Evolutionary conservation across 306 rosid species (phyloP).

Genomic region (Canavalia gladiata): DNA sequence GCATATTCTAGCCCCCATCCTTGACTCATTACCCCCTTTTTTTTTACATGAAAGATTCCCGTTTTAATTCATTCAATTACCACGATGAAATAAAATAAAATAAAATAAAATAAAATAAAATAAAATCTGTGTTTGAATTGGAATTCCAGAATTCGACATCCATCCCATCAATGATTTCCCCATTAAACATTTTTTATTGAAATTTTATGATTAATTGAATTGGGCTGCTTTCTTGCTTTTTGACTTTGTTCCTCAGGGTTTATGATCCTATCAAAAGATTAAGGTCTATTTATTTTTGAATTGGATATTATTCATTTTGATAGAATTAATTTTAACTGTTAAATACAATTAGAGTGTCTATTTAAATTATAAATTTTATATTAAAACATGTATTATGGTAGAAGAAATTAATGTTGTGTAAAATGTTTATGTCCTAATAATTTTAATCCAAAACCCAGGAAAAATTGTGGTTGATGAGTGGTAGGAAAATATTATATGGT

Average conservation of each 20-base stretch:
- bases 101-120: not conserved
- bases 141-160: not conserved
- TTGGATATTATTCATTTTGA: too few relatives aligned
- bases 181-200: not conserved
- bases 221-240: not conserved
- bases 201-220: too few relatives aligned
- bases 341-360: too few relatives aligned
- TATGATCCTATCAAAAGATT: too few relatives aligned
- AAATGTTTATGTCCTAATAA: too few relatives aligned
- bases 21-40: not conserved
- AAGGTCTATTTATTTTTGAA: too few relatives aligned
- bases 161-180: not conserved
- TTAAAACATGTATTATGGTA: too few relatives aligned
- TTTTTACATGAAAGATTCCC: too few relatives aligned
- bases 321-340: too few relatives aligned
- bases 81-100: not conserved
- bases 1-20: conserved; percentile 2
- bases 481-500: not conserved
- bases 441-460: not conserved
- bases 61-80: not conserved
- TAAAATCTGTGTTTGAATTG: not conserved
- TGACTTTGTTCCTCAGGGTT: not conserved
- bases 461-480: not conserved
- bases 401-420: too few relatives aligned
- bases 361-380: too few relatives aligned